Evolutionary conservation across 73 alveolate genomes (phyloP).

Genomic region (Effrenium voratum): DNA sequence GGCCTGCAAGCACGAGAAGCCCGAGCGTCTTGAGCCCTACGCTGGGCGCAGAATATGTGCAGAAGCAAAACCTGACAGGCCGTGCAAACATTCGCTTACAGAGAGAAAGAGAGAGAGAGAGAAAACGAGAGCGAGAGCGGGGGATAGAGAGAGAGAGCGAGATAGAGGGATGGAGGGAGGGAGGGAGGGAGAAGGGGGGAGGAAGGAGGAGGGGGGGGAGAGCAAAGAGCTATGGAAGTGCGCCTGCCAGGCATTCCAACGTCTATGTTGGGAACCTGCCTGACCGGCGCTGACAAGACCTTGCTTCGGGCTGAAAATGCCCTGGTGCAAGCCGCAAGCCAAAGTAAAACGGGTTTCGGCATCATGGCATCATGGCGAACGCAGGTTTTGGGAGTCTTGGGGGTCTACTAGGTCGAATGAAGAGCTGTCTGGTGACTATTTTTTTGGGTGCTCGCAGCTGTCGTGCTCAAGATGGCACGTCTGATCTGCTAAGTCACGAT

Average conservation of each 20-base stretch:
- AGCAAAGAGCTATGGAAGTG: background rate
- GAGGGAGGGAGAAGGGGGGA: background rate
- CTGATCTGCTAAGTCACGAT: too few relatives aligned
- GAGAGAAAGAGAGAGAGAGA: background rate
- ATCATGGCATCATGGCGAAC: too few relatives aligned
- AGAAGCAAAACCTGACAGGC: constrained; percentile 92
- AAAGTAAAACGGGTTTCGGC: too few relatives aligned
- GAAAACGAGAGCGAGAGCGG: background rate
- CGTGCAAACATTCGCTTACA: too few relatives aligned
- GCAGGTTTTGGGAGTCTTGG: too few relatives aligned
- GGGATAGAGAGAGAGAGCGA: background rate
- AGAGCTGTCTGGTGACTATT: too few relatives aligned
- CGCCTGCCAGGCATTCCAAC: constrained; percentile 27
- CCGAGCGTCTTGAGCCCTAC: background rate
- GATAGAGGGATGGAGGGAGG: background rate
- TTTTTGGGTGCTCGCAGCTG: too few relatives aligned
- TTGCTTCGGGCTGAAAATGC: too few relatives aligned
- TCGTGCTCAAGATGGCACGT: too few relatives aligned
- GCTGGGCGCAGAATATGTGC: constrained; percentile 62
- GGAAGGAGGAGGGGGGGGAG: background rate
- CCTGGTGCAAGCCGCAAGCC: too few relatives aligned
- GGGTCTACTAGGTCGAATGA: too few relatives aligned
- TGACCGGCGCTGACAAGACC: too few relatives aligned
- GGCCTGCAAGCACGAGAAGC: constrained; percentile 94
- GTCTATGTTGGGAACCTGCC: constrained; percentile 53